Percentiles rank a stretch among this genome's conserved stretches.
These are phyloP conservation scores for Lathyrus aphaca DNA, from an alignment of 306 rosid genomes.

Conservation along the genomic window DNA sequence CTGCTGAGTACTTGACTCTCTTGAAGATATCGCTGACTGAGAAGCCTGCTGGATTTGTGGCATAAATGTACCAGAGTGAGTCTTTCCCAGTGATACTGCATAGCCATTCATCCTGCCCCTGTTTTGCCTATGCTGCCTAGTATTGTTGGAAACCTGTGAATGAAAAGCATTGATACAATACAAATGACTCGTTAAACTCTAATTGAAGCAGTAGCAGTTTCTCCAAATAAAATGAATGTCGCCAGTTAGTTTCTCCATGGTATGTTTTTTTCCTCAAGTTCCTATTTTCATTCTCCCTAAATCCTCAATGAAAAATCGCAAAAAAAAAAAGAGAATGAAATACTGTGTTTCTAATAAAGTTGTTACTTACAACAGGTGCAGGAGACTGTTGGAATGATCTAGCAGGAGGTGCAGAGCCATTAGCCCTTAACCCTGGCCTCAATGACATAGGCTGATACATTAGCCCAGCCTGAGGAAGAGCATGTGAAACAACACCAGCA, in stretches of 20 bases:
- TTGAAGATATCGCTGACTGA: conserved; percentile 49
- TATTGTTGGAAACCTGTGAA: conserved; percentile 61
- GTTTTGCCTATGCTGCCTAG: conserved; percentile 69
- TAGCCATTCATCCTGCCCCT: conserved; percentile 75
- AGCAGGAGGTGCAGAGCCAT: conserved; percentile 58
- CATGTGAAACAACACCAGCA: conserved; percentile 61
- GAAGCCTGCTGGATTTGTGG: conserved; percentile 52
- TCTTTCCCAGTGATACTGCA: conserved; percentile 54
- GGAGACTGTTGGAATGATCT: conserved; percentile 68
- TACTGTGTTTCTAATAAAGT: conserved; percentile 33
- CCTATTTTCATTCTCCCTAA: background rate
- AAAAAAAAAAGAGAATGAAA: conserved; percentile 14
- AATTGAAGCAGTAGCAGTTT: conserved; percentile 14
- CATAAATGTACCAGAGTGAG: conserved; percentile 42
- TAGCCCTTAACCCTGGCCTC: conserved; percentile 75
- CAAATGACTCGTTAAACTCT: conserved; percentile 3
- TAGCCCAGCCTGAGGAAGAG: conserved; percentile 60
- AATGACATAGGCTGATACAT: conserved; percentile 65
- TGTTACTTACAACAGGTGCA: conserved; percentile 57
- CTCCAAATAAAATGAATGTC: conserved; percentile 31
- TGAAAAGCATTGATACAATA: conserved; percentile 16
- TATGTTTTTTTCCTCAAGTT: background rate
- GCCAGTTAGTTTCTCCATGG: conserved; percentile 20
- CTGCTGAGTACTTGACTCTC: conserved; percentile 67
- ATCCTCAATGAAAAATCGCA: background rate